Conservation (phyloP, 345 rosid genomes). For the Erucastrum elatum region DNA sequence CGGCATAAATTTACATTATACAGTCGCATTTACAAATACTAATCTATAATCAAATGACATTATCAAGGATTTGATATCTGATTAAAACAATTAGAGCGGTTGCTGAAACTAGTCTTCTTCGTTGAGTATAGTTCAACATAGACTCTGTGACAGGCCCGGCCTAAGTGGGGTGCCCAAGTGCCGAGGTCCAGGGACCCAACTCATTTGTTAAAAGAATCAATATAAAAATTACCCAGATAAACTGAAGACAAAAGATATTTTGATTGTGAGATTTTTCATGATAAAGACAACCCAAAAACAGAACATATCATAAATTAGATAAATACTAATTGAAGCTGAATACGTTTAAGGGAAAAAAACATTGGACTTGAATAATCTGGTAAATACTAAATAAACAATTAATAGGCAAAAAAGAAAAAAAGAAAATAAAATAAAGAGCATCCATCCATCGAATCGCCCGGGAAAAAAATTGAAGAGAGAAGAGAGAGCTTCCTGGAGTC, state of each 20-base stretch:
- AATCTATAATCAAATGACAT: no score
- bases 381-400: background rate
- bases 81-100: no score
- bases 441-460: conserved; percentile 2
- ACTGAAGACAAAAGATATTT: no score
- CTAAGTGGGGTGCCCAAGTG: background rate
- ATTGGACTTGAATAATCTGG: no score
- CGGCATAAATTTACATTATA: background rate
- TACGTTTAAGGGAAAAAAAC: background rate
- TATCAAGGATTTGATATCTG: no score
- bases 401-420: background rate
- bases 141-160: background rate
- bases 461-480: conserved; percentile 22
- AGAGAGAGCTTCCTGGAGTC: background rate
- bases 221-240: no score
- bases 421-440: background rate
- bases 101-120: background rate
- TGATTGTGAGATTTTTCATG: no score
- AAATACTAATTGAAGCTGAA: background rate
- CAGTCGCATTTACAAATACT: background rate
- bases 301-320: background rate
- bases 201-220: background rate
- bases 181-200: background rate
- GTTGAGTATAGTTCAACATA: background rate
- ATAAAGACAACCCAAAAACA: no score